A percentile compares a stretch with the other conserved stretches of the same genome.
Evolutionary conservation across 1,284 basidiomycete genomes (phyloP).

Genomic region (Trametes sp.): DNA sequence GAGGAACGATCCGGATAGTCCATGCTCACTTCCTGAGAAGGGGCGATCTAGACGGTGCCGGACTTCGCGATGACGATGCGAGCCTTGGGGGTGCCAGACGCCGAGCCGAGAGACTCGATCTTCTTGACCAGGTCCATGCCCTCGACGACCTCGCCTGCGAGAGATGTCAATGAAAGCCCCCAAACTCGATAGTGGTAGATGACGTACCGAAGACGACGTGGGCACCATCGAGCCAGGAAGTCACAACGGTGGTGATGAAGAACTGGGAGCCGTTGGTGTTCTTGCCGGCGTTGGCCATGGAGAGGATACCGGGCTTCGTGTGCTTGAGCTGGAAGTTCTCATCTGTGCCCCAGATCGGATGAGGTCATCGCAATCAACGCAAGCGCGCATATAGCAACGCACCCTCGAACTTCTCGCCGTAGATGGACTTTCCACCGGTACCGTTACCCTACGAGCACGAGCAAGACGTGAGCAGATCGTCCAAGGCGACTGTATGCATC

Average conservation of each 20-base stretch:
- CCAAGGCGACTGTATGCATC: background rate
- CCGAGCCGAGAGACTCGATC: constrained; percentile 68
- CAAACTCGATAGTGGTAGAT: background rate
- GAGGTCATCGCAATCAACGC: constrained; percentile 1
- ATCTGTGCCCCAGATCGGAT: constrained; percentile 52
- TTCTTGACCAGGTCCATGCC: constrained; percentile 68
- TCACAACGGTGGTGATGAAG: constrained; percentile 76
- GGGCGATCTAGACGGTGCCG: constrained; percentile 55
- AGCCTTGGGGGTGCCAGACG: constrained; percentile 54
- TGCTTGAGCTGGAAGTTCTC: constrained; percentile 90
- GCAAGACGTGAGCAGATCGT: background rate
- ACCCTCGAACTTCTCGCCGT: constrained; percentile 86
- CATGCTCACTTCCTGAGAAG: constrained; percentile 7
- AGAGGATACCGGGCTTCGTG: constrained; percentile 82
- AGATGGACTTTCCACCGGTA: constrained; percentile 94
- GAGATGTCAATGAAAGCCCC: background rate
- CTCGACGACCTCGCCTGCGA: constrained; percentile 66
- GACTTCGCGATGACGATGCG: constrained; percentile 59
- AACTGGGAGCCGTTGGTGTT: constrained; percentile 74
- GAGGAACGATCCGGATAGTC: constrained; percentile 15
- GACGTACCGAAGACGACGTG: constrained; percentile 83
- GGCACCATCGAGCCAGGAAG: constrained; percentile 77
- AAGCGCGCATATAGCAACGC: constrained; percentile 29
- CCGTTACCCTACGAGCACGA: constrained; percentile 62
- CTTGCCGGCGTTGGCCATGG: constrained; percentile 88